Percentiles rank a stretch among this genome's conserved stretches.
phyloP scores from a whole-genome alignment of 768 basidiomycete species.

The Pleurotus pulmonarius region DNA sequence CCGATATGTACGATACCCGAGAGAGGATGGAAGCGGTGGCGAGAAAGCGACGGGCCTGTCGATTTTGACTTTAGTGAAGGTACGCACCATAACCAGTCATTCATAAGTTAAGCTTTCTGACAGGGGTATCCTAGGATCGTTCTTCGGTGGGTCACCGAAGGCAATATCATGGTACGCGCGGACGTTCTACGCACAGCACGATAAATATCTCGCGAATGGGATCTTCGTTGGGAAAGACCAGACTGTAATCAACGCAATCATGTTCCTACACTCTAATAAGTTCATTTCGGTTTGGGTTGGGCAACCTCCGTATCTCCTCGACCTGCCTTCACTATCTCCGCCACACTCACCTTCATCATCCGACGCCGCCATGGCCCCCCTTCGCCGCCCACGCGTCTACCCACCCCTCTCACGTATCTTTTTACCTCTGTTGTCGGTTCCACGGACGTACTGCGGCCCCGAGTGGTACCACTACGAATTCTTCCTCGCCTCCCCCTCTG shows the following conservation, averaged over 20 bases:
- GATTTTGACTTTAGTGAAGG: conserved; percentile 52
- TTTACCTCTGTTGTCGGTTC: not conserved
- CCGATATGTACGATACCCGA: conserved; percentile 37
- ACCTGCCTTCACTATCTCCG: not conserved
- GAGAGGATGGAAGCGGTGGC: conserved; percentile 30
- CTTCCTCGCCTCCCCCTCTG: conserved; percentile 31
- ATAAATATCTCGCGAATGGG: conserved; percentile 42
- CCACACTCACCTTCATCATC: conserved; percentile 9
- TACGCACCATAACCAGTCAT: conserved; percentile 15
- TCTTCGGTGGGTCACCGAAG: conserved; percentile 48
- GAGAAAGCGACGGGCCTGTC: conserved; percentile 43
- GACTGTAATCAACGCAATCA: conserved; percentile 44
- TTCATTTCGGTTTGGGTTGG: conserved; percentile 40
- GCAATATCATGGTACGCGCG: conserved; percentile 42
- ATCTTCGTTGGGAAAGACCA: conserved; percentile 58
- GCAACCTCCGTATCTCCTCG: not conserved
- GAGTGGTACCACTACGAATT: conserved; percentile 51
- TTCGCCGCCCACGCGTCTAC: conserved; percentile 18
- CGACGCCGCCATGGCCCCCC: conserved; percentile 8
- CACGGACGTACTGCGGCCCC: conserved; percentile 26
- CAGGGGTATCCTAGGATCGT: conserved; percentile 37
- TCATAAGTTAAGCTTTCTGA: not conserved
- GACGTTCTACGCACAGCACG: conserved; percentile 47
- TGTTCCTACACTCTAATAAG: conserved; percentile 41
- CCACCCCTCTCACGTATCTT: conserved; percentile 11